Percentiles rank a stretch among this genome's conserved stretches.
These are phyloP conservation scores for Candida sonorensis DNA, from an alignment of 805 yeast genomes.

Conservation along the genomic window DNA sequence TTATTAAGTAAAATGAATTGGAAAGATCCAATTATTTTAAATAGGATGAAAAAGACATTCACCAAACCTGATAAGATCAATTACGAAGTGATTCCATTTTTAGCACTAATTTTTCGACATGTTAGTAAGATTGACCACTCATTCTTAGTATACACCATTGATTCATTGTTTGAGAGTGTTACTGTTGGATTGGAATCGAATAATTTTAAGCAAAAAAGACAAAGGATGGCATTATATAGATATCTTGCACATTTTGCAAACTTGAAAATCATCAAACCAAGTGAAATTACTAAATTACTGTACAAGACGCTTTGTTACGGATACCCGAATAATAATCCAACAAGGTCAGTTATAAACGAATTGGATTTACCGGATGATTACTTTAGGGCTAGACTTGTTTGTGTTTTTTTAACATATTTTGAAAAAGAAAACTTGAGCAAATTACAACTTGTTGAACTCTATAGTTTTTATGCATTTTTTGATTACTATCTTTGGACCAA, in stretches of 20 bases:
- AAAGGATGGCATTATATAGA: constrained; percentile 52
- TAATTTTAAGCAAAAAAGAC: constrained; percentile 51
- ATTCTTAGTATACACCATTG: constrained; percentile 45
- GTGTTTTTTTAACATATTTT: constrained; percentile 33
- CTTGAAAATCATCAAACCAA: constrained; percentile 36
- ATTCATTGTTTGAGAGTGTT: constrained; percentile 57
- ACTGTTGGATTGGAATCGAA: constrained; percentile 59
- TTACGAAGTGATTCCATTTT: constrained; percentile 44
- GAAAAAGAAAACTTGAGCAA: constrained; percentile 5
- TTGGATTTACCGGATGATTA: constrained; percentile 64
- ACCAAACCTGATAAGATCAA: constrained; percentile 54
- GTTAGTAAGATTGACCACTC: constrained; percentile 30
- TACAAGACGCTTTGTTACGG: constrained; percentile 60
- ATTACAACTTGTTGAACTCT: constrained; percentile 22
- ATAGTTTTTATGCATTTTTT: constrained; percentile 46
- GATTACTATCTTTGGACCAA: constrained; percentile 69
- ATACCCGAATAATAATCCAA: constrained; percentile 53
- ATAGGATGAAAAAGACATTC: constrained; percentile 34
- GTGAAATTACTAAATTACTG: constrained; percentile 42
- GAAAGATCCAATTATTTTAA: constrained; percentile 29
- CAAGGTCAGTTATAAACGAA: constrained; percentile 30
- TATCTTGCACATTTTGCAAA: constrained; percentile 55
- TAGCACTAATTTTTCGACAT: constrained; percentile 42
- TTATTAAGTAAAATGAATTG: constrained; percentile 42
- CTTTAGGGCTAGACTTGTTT: constrained; percentile 58